phyloP scores from a whole-genome alignment of 2,329 filamentous ascomycete species.

The Microsporum ferrugineum region DNA sequence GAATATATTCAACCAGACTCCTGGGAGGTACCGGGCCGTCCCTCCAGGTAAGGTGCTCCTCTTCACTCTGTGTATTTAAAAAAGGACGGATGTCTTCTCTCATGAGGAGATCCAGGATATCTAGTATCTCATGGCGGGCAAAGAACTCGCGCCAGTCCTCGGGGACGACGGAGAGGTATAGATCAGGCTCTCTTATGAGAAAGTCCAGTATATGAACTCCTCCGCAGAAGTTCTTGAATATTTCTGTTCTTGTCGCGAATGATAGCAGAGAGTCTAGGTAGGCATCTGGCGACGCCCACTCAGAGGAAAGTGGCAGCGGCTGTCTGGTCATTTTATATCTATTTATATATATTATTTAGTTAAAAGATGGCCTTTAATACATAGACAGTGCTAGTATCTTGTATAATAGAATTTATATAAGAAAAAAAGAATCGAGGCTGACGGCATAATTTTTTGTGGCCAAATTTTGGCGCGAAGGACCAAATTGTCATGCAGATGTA shows the following conservation, averaged over 20 bases:
- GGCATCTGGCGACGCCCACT: slow-evolving; percentile 59
- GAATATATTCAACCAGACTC: slow-evolving; percentile 60
- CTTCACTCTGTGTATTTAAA: slow-evolving; percentile 11
- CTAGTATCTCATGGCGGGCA: slow-evolving; percentile 56
- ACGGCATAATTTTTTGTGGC: not conserved
- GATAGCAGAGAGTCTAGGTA: slow-evolving; percentile 69
- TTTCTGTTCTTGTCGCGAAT: slow-evolving; percentile 61
- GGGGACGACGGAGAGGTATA: slow-evolving; percentile 68
- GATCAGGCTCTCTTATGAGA: slow-evolving; percentile 70
- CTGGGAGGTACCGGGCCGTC: slow-evolving; percentile 35
- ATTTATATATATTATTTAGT: not conserved
- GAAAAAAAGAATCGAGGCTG: not conserved
- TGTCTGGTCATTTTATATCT: slow-evolving; percentile 33
- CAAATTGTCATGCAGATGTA: not conserved
- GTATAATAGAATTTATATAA: not conserved
- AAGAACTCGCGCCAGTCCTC: slow-evolving; percentile 75
- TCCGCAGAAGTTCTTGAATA: slow-evolving; percentile 82
- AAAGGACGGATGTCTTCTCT: slow-evolving; percentile 55
- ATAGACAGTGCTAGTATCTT: too few species aligned
- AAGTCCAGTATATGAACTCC: slow-evolving; percentile 97
- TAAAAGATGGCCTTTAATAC: too few species aligned
- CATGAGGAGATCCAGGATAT: slow-evolving; percentile 69
- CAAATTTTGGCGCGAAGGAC: not conserved
- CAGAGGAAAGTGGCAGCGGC: slow-evolving; percentile 56
- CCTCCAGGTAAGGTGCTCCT: slow-evolving; percentile 30